Base-by-base conservation (phyloP, 805 yeast genomes). In the Candida silvatica region DNA sequence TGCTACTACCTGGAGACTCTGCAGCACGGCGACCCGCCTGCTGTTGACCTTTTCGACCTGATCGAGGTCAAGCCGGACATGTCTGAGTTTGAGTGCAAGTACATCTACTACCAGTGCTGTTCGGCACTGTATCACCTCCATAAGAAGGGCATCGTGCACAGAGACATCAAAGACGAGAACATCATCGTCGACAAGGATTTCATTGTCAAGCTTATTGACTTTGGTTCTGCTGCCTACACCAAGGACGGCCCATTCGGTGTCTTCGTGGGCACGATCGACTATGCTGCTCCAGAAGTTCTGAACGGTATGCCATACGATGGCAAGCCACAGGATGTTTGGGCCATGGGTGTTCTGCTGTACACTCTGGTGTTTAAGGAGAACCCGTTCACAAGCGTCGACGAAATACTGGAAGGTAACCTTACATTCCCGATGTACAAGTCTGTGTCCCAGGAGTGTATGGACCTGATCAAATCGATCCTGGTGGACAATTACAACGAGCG, bases 281-380 rank as follows among this genome's bases (percentile, higher is more conserved):
- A 90, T 56, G 97, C 97, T 1, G 94, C 97, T 0, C 98, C 98
- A 0, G 98, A 92, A 57, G 95, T 92, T 1, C 64, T 92, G 24
- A 70, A 78, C 34, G 98, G 97, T 2, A 78, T 77, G 40, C 80
- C 88, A 17, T 92, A 90, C 51, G 86, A 77, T 34, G 98, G 98
- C 17, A 80, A 75, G 53, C 90, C 95, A 3, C 98, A 92, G 56
- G 98, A 92, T 59, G 80, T 88, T 2, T 92, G 98, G 98, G 95
- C 97, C 0, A 66, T 90, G 52, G 98, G 98, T 3, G 83, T 92
- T 17, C 62, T 92, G 38, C 62, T 92, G 17, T 92, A 88, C 59
- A 92, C 97, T 0, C 72, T 92, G 51, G 68, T 90, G 5, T 92
- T 81, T 66, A 85, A 88, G 52, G 97, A 92, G 53, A 88, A 90